phyloP scores from a whole-genome alignment of 345 rosid genomes.

The Pistacia atlantica region DNA sequence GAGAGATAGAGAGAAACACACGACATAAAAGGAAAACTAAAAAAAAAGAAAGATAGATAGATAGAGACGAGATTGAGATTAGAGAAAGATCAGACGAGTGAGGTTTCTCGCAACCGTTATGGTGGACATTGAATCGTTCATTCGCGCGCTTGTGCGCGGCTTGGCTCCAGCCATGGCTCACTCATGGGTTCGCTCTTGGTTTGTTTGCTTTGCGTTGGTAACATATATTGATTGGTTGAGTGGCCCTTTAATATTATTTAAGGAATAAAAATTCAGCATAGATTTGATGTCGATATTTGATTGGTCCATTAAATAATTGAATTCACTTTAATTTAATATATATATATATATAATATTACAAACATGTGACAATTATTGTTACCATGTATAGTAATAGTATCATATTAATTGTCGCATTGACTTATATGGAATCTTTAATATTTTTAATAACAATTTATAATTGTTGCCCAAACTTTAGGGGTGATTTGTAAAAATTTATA shows the following conservation, averaged over 20 bases:
- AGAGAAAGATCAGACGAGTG: slow-evolving; percentile 34
- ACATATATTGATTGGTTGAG: not conserved
- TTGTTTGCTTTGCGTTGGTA: not conserved
- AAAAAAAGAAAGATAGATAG: not conserved
- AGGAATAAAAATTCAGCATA: not conserved
- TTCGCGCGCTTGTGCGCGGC: slow-evolving; percentile 47
- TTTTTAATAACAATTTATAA: too few relatives aligned
- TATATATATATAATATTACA: too few relatives aligned
- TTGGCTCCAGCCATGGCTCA: slow-evolving; percentile 27
- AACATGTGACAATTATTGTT: too few relatives aligned
- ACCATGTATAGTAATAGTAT: too few relatives aligned
- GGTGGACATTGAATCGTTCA: slow-evolving; percentile 29
- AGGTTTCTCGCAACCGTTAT: slow-evolving; percentile 43
- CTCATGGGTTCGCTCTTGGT: not conserved
- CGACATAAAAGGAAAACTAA: not conserved
- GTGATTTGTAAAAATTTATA: too few relatives aligned
- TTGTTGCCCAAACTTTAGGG: too few relatives aligned
- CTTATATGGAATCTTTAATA: too few relatives aligned
- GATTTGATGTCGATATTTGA: not conserved
- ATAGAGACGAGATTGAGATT: slow-evolving; percentile 1
- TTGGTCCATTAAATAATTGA: not conserved
- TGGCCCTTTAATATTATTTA: too few relatives aligned
- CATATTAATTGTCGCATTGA: too few relatives aligned
- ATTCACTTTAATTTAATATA: too few relatives aligned
- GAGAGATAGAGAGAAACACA: not conserved